Evolutionary conservation across 208 protist species (phyloP).

Genomic region (Trypanosoma theileri): DNA sequence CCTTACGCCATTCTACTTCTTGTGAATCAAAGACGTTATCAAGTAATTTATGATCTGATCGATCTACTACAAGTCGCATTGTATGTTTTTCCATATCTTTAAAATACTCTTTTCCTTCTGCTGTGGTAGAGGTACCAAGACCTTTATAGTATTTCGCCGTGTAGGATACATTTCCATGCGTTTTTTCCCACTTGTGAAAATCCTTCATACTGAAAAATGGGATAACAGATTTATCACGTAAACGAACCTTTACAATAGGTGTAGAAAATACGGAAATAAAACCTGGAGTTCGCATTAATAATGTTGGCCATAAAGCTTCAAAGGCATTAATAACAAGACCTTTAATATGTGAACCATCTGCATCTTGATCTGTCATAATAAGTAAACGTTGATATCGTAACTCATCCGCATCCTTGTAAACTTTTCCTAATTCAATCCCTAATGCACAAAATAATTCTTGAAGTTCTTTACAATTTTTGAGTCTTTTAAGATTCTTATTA

Average conservation of each 20-base stretch:
- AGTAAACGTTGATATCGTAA: conserved; percentile 99
- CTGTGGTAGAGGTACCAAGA: conserved; percentile 95
- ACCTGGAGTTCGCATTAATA: conserved; percentile 91
- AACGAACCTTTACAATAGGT: conserved; percentile 98
- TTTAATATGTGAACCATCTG: conserved; percentile 99
- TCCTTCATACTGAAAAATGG: conserved; percentile 99
- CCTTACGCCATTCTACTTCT: conserved; percentile 97
- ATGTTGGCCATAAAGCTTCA: conserved; percentile 97
- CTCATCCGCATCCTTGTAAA: conserved; percentile 64
- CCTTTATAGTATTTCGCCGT: conserved; percentile 99
- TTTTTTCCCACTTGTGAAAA: conserved; percentile 95
- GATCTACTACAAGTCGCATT: conserved; percentile 88
- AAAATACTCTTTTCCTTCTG: conserved; percentile 99
- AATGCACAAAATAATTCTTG: conserved; percentile 86
- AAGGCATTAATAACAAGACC: conserved; percentile 99
- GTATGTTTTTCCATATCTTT: conserved; percentile 95
- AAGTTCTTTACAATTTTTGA: conserved; percentile 94
- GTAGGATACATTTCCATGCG: conserved; percentile 60
- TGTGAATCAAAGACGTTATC: conserved; percentile 99
- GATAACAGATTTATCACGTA: conserved; percentile 74
- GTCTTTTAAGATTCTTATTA: conserved; percentile 90
- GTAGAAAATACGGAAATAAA: conserved; percentile 98
- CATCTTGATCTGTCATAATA: conserved; percentile 99
- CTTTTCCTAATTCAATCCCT: conserved; percentile 78
- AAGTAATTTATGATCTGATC: conserved; percentile 92